Evolutionary conservation across 768 basidiomycete species (phyloP).

Genomic region (Tulasnella sp.): DNA sequence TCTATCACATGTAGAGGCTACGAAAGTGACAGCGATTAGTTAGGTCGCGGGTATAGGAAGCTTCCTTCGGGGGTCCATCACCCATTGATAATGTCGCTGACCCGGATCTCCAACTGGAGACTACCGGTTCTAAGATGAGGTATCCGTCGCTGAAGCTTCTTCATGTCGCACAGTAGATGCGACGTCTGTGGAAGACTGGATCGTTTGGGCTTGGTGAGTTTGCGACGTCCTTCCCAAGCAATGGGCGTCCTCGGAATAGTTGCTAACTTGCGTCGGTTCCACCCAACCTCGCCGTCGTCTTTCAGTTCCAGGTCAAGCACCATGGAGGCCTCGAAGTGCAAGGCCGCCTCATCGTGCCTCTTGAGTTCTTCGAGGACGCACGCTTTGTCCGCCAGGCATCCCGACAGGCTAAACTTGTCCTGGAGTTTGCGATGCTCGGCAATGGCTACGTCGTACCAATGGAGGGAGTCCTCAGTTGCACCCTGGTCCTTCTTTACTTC

Average conservation of each 20-base stretch:
- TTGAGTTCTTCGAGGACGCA: background rate
- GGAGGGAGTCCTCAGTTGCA: background rate
- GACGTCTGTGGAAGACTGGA: background rate
- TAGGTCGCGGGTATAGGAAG: no score
- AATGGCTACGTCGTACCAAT: background rate
- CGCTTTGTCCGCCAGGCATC: background rate
- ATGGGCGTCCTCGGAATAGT: background rate
- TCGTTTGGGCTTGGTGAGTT: background rate
- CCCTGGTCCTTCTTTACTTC: background rate
- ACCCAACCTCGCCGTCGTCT: background rate
- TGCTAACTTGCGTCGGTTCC: background rate
- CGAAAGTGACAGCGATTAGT: no score
- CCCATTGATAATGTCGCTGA: background rate
- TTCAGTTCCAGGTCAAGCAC: background rate
- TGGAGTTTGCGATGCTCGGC: background rate
- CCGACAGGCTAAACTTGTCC: background rate
- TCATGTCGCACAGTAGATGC: background rate
- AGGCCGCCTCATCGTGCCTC: background rate
- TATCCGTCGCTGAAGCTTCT: slow-evolving; percentile 3
- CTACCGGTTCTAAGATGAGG: background rate
- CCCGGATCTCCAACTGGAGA: background rate
- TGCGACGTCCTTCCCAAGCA: background rate
- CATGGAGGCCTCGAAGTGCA: background rate
- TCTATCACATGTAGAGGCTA: no score
- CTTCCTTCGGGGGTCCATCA: background rate